Evolutionary conservation across 2,329 filamentous ascomycete genomes (phyloP), one percentile per base, ranked within the genome.

Genomic region (Pyricularia sp.): DNA sequence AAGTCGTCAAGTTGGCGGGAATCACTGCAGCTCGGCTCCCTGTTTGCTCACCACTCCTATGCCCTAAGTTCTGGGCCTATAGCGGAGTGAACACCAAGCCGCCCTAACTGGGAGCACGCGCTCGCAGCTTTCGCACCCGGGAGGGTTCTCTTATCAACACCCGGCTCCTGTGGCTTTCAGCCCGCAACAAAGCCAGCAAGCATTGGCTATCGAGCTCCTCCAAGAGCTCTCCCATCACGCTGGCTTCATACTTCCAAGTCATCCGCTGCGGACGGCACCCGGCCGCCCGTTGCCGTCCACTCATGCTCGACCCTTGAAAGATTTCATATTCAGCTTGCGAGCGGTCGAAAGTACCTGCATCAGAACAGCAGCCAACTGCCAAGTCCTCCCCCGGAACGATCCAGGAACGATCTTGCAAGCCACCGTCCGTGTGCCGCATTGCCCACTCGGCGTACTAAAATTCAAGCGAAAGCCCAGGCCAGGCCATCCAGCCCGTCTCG

Each of bases 61-160:
- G 93, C 86, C 94, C 93, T 82, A 89, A 90, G 80, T 89, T 90
- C 86, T 92, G 93, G 93, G 93, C 96, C 89, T 94, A 94, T 81
- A 90, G 90, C 86, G 94, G 94, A 91, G 92, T 93, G 85, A 92
- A 95, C 86, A 95, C 93, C 85, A 94, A 97, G 84, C 94, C 95
- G 80, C 94, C 94, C 86, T 98, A 98, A 97, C 83, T 94, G 81
- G 85, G 23, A 50, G 42, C 64, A 65, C 31, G 64, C 64, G 17
- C n/a, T 55, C 42, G 20, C 42, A 55, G 42, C 42, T 55, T 55
- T 55, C 42, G 20, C 17, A n/a, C 42, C 42, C 42, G 42, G n/a
- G 6, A 55, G 42, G 42, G 42, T 55, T 55, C 42, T 1, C 42
- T 55, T 55, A 55, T 9, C 17, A n/a, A n/a, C 42, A n/a, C 42